These are phyloP conservation scores for Mixia osmundae DNA, from an alignment of 1,284 basidiomycete species.

Conservation along the genomic window DNA sequence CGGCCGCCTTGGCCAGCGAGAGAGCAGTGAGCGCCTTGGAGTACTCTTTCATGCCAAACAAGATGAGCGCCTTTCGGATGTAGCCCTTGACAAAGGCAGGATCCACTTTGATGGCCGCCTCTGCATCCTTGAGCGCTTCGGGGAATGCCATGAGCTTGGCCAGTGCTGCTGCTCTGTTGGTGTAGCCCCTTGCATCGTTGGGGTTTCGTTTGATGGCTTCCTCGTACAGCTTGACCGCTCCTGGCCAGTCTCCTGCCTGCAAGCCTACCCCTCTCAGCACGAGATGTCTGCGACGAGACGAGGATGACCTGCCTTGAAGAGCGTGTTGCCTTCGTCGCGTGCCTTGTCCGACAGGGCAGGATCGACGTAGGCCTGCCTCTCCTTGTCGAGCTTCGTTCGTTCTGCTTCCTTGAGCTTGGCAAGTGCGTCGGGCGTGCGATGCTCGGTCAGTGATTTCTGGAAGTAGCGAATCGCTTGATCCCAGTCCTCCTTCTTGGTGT, in stretches of 20 bases:
- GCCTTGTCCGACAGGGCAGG: slow-evolving; percentile 61
- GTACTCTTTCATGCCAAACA: slow-evolving; percentile 78
- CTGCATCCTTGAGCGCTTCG: slow-evolving; percentile 86
- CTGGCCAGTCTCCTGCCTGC: slow-evolving; percentile 54
- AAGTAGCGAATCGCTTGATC: slow-evolving; percentile 60
- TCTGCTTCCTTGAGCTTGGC: slow-evolving; percentile 53
- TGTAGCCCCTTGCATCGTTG: slow-evolving; percentile 71
- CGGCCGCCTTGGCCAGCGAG: slow-evolving; percentile 40
- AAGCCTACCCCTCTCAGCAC: background rate
- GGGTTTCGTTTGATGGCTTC: slow-evolving; percentile 95
- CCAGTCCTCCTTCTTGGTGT: slow-evolving; percentile 58
- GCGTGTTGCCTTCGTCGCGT: slow-evolving; percentile 71
- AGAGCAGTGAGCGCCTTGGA: slow-evolving; percentile 59
- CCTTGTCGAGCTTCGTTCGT: slow-evolving; percentile 39
- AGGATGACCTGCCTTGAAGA: slow-evolving; percentile 42
- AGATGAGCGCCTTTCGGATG: slow-evolving; percentile 73
- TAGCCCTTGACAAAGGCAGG: slow-evolving; percentile 68
- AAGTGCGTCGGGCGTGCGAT: slow-evolving; percentile 81
- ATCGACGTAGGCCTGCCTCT: slow-evolving; percentile 66
- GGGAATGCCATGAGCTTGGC: slow-evolving; percentile 82
- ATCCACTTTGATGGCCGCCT: slow-evolving; percentile 81
- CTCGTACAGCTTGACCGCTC: slow-evolving; percentile 76
- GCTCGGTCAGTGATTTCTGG: slow-evolving; percentile 57
- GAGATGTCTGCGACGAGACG: background rate
- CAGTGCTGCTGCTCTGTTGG: slow-evolving; percentile 91